These are phyloP conservation scores for Acanthamoeba rhysodes DNA, from an alignment of 208 protist species.

Conservation along the genomic window DNA sequence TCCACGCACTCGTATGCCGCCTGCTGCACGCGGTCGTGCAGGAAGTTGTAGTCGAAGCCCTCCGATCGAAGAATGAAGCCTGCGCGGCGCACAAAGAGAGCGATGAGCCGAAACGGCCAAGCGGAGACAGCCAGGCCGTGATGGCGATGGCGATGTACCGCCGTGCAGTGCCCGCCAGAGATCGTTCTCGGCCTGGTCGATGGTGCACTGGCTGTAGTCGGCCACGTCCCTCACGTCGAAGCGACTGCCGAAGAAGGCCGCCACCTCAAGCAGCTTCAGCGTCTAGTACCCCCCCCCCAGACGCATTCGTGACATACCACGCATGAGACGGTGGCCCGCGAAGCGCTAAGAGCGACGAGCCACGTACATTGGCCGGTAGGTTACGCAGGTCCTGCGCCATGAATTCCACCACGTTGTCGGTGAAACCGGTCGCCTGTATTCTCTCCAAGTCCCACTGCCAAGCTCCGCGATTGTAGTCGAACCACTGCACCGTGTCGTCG, in stretches of 20 bases:
- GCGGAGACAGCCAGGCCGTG: not conserved
- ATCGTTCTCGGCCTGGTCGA: slow-evolving; percentile 29
- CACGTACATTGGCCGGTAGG: not conserved
- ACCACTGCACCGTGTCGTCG: slow-evolving; percentile 10
- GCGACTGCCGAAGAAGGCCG: slow-evolving; percentile 30
- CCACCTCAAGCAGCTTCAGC: slow-evolving; percentile 34
- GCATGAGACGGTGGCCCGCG: not conserved
- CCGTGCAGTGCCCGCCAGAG: slow-evolving; percentile 42
- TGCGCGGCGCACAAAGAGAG: not conserved
- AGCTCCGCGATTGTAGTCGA: not conserved
- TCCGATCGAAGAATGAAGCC: slow-evolving; percentile 18
- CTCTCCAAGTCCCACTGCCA: slow-evolving; percentile 70
- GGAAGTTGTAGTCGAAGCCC: slow-evolving; percentile 53
- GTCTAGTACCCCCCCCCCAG: not conserved
- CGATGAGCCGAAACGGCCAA: not conserved
- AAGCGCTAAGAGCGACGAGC: not conserved
- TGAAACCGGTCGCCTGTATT: slow-evolving; percentile 33
- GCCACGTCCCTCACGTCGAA: slow-evolving; percentile 67
- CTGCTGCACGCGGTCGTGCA: slow-evolving; percentile 69
- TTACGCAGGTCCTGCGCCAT: slow-evolving; percentile 71
- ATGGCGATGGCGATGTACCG: not conserved
- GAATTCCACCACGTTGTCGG: slow-evolving; percentile 75
- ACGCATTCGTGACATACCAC: not conserved
- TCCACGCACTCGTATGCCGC: slow-evolving; percentile 43
- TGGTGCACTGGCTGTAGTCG: not conserved